A percentile compares a stretch with the other conserved stretches of the same genome.
Conservation (phyloP, 345 rosid genomes). For the Luvunga scandens region DNA sequence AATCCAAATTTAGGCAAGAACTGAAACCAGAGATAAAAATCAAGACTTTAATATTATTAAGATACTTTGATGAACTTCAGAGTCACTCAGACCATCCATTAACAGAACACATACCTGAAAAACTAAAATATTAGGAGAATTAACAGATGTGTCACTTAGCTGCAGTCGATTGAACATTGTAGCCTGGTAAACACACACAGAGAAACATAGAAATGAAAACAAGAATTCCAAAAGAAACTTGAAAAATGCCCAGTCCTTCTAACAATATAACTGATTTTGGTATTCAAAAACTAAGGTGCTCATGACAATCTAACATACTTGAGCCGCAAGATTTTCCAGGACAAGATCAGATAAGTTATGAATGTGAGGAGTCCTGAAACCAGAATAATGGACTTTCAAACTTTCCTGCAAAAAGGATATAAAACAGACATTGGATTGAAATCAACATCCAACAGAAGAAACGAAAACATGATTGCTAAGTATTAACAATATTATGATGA, state of each 20-base stretch:
- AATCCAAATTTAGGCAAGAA: constrained; percentile 8
- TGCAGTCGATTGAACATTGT: constrained; percentile 44
- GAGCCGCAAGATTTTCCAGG: constrained; percentile 51
- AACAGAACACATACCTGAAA: constrained; percentile 57
- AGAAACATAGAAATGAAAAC: constrained; percentile 5
- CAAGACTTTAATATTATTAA: constrained; percentile 5
- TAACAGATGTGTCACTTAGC: constrained; percentile 60
- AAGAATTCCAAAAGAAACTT: constrained; percentile 15
- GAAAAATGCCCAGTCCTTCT: neutral
- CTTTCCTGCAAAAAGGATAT: constrained; percentile 39
- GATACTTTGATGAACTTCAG: constrained; percentile 9
- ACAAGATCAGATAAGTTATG: constrained; percentile 83
- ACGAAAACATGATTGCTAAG: neutral
- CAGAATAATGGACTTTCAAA: constrained; percentile 71
- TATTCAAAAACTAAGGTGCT: constrained; percentile 5
- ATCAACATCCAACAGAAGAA: constrained; percentile 19
- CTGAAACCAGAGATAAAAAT: constrained; percentile 6
- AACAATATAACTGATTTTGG: constrained; percentile 10
- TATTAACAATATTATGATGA: neutral
- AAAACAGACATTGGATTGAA: neutral
- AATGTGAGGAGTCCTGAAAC: constrained; percentile 80
- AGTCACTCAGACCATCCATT: neutral
- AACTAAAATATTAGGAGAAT: constrained; percentile 61
- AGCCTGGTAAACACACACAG: constrained; percentile 34
- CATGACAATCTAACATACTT: constrained; percentile 40